These are phyloP conservation scores for Suillus subluteus DNA, from an alignment of 768 basidiomycete genomes.

Conservation along the genomic window DNA sequence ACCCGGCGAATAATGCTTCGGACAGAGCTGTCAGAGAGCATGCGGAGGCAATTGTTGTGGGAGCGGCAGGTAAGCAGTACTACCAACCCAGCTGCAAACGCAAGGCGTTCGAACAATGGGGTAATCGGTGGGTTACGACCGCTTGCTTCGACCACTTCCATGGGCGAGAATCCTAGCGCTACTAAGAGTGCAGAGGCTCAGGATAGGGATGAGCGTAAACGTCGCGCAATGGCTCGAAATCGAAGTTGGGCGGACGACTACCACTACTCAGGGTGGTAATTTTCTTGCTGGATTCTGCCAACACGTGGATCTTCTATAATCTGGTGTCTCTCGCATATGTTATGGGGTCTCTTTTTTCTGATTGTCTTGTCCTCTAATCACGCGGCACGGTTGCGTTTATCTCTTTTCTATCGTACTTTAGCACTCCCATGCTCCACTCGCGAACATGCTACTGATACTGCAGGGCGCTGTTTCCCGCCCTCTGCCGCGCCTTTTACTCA, in stretches of 20 bases:
- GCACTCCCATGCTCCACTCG: constrained; percentile 11
- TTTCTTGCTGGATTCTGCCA: constrained; percentile 6
- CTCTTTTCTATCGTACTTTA: constrained; percentile 27
- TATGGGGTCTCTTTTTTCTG: constrained; percentile 23
- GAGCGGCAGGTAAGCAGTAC: constrained; percentile 67
- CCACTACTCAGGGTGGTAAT: constrained; percentile 67
- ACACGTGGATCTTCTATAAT: constrained; percentile 24
- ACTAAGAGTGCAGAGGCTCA: constrained; percentile 28
- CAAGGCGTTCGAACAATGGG: constrained; percentile 32
- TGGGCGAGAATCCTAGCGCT: constrained; percentile 15
- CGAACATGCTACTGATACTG: constrained; percentile 9
- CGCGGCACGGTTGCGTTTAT: constrained; percentile 16
- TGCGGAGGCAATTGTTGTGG: constrained; percentile 83
- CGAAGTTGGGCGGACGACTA: constrained; percentile 73
- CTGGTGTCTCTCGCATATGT: constrained; percentile 23
- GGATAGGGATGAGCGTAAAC: constrained; percentile 45
- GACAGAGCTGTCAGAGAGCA: constrained; percentile 83
- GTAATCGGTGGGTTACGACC: constrained; percentile 38
- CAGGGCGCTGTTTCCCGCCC: not conserved
- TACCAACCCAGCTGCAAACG: constrained; percentile 46
- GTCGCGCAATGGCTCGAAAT: constrained; percentile 57
- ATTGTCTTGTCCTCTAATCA: constrained; percentile 12
- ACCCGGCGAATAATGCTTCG: constrained; percentile 84
- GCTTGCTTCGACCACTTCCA: constrained; percentile 32
- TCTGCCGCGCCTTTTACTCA: not conserved